phyloP scores from a whole-genome alignment of 2,329 filamentous ascomycete species.

The Hypoxylon sp. region DNA sequence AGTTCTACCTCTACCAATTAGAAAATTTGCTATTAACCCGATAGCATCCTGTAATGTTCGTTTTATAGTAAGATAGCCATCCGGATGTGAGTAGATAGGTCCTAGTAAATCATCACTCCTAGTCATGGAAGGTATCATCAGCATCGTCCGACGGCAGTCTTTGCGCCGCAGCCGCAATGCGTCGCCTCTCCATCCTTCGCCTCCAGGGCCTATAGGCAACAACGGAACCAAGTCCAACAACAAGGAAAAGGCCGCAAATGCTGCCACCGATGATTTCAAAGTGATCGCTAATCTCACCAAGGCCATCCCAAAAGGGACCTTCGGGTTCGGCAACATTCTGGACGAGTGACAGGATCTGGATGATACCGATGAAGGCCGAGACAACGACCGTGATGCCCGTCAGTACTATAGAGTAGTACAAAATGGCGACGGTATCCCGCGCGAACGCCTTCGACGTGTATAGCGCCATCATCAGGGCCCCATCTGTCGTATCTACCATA shows the following conservation, averaged over 20 bases:
- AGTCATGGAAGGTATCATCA: conserved; percentile 38
- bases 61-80: background rate
- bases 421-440: conserved; percentile 86
- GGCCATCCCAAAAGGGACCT: conserved; percentile 92
- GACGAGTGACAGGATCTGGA: conserved; percentile 86
- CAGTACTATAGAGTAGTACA: conserved; percentile 93
- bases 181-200: conserved; percentile 59
- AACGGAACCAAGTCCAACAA: conserved; percentile 82
- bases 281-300: conserved; percentile 80
- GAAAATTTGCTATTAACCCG: background rate
- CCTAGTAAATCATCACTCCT: conserved; percentile 17
- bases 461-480: conserved; percentile 93
- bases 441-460: conserved; percentile 87
- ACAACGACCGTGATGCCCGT: conserved; percentile 88
- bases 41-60: background rate
- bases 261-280: conserved; percentile 89
- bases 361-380: conserved; percentile 85
- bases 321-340: conserved; percentile 81
- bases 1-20: background rate
- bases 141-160: conserved; percentile 39
- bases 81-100: background rate
- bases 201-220: conserved; percentile 87
- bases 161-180: conserved; percentile 11
- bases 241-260: conserved; percentile 87
- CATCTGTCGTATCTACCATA: conserved; percentile 91